A percentile compares a stretch with the other conserved stretches of the same genome.
phyloP scores from a whole-genome alignment of 2,329 filamentous ascomycete species.

The Ophiobolus disseminans region DNA sequence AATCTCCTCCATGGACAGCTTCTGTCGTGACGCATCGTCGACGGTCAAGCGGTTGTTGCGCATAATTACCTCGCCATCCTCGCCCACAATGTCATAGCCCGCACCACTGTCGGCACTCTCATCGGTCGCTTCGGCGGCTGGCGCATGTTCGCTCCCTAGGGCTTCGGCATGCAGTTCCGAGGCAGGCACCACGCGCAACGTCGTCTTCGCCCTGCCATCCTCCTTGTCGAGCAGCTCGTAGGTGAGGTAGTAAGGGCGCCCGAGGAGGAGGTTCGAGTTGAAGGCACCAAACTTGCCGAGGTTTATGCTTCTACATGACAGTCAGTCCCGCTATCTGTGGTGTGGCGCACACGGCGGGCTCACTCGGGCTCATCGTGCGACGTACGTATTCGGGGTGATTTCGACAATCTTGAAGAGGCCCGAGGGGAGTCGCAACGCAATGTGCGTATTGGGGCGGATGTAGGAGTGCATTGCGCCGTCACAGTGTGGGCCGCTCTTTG shows the following conservation, averaged over 20 bases:
- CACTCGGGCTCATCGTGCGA: slow-evolving; percentile 48
- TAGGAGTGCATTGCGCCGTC: slow-evolving; percentile 51
- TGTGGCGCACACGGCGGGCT: slow-evolving; percentile 24
- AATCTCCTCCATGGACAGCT: slow-evolving; percentile 74
- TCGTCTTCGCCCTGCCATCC: slow-evolving; percentile 66
- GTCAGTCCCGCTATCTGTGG: slow-evolving; percentile 7
- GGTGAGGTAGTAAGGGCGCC: slow-evolving; percentile 89
- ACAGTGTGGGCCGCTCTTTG: slow-evolving; percentile 4
- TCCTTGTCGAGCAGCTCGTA: slow-evolving; percentile 84
- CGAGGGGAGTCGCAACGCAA: slow-evolving; percentile 65
- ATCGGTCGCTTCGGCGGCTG: slow-evolving; percentile 48
- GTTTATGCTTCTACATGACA: slow-evolving; percentile 72
- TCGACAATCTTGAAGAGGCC: slow-evolving; percentile 65
- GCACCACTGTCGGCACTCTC: slow-evolving; percentile 44
- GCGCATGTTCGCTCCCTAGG: slow-evolving; percentile 62
- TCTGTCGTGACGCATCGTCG: slow-evolving; percentile 74
- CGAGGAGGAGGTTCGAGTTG: slow-evolving; percentile 84
- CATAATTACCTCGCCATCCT: slow-evolving; percentile 59
- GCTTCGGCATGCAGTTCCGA: slow-evolving; percentile 82
- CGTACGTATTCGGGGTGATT: slow-evolving; percentile 70
- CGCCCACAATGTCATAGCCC: slow-evolving; percentile 56
- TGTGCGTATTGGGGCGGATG: slow-evolving; percentile 59
- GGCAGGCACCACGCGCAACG: slow-evolving; percentile 78
- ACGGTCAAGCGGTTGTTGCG: slow-evolving; percentile 70
- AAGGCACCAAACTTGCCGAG: slow-evolving; percentile 94